Percentiles rank a stretch among this genome's conserved stretches.
phyloP scores from a whole-genome alignment of 805 yeast species.

The Starmerella vitae region DNA sequence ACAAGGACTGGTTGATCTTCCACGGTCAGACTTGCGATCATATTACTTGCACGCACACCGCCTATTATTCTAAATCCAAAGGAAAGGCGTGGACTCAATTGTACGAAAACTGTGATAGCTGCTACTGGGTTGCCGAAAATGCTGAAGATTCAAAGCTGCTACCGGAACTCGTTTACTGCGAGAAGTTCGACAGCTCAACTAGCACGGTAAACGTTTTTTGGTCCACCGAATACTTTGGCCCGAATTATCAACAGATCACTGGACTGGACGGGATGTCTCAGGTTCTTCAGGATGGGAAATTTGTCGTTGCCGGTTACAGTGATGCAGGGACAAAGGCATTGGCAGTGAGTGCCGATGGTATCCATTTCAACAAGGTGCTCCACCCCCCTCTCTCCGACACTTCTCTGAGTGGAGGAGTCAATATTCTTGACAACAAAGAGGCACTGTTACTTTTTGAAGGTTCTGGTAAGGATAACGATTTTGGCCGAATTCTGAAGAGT shows the following conservation, averaged over 20 bases:
- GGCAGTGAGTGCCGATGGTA: slow-evolving; percentile 66
- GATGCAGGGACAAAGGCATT: slow-evolving; percentile 44
- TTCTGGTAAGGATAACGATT: slow-evolving; percentile 44
- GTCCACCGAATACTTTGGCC: slow-evolving; percentile 34
- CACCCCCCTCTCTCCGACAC: slow-evolving; percentile 60
- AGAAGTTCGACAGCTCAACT: slow-evolving; percentile 23
- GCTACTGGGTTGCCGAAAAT: slow-evolving; percentile 53
- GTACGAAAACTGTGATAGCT: slow-evolving; percentile 39
- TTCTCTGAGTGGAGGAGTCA: slow-evolving; percentile 59
- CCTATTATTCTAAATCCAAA: slow-evolving; percentile 51
- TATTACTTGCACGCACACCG: slow-evolving; percentile 31
- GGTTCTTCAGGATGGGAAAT: slow-evolving; percentile 57
- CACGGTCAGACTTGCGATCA: slow-evolving; percentile 50
- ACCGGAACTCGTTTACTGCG: slow-evolving; percentile 52
- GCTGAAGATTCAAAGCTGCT: slow-evolving; percentile 37
- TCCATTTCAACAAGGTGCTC: slow-evolving; percentile 57
- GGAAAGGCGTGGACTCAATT: slow-evolving; percentile 52
- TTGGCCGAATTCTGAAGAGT: slow-evolving; percentile 72
- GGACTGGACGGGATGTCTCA: slow-evolving; percentile 55
- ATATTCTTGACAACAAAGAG: slow-evolving; percentile 56
- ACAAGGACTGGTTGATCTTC: slow-evolving; percentile 50
- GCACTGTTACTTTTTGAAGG: slow-evolving; percentile 77
- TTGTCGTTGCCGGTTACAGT: slow-evolving; percentile 49
- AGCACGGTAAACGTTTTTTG: slow-evolving; percentile 29
- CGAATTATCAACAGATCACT: slow-evolving; percentile 31